Percentiles rank a stretch among this genome's conserved stretches.
Evolutionary conservation across 2,329 filamentous ascomycete genomes (phyloP).

Genomic region (Akanthomyces uredinophilus): DNA sequence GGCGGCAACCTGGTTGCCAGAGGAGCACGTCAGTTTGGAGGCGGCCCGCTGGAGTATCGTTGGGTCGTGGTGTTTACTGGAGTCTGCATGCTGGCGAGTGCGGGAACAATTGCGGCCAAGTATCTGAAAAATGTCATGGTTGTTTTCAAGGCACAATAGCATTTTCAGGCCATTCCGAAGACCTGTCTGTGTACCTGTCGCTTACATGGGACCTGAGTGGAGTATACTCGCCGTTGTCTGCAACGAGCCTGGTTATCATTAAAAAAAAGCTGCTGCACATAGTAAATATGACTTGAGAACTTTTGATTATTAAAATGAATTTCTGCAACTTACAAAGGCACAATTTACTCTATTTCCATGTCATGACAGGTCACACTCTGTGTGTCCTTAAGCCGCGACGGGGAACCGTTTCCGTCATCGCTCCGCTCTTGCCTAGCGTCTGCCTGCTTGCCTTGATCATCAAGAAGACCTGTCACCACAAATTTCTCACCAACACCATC

Average conservation of each 20-base stretch:
- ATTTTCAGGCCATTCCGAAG: no score
- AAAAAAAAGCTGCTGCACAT: no score
- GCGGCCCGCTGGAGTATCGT: background rate
- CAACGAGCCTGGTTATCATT: no score
- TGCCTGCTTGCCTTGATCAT: background rate
- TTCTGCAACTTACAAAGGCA: no score
- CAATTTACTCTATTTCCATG: no score
- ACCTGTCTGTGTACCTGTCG: no score
- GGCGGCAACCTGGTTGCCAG: conserved; percentile 23
- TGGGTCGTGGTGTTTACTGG: conserved; percentile 9
- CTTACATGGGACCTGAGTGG: no score
- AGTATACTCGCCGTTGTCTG: no score
- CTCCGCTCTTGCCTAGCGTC: background rate
- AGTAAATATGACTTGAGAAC: no score
- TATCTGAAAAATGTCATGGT: background rate
- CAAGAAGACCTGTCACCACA: background rate
- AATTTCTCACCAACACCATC: background rate
- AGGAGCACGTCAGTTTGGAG: background rate
- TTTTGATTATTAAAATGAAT: no score
- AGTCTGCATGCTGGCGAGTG: conserved; percentile 7
- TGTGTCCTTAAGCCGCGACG: no score
- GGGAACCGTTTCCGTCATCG: conserved; percentile 6
- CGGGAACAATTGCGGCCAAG: background rate
- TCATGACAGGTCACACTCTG: no score
- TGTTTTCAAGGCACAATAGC: background rate